These are phyloP conservation scores for Gloeopeniophorella convolvens DNA, from an alignment of 768 basidiomycete genomes.

Conservation along the genomic window DNA sequence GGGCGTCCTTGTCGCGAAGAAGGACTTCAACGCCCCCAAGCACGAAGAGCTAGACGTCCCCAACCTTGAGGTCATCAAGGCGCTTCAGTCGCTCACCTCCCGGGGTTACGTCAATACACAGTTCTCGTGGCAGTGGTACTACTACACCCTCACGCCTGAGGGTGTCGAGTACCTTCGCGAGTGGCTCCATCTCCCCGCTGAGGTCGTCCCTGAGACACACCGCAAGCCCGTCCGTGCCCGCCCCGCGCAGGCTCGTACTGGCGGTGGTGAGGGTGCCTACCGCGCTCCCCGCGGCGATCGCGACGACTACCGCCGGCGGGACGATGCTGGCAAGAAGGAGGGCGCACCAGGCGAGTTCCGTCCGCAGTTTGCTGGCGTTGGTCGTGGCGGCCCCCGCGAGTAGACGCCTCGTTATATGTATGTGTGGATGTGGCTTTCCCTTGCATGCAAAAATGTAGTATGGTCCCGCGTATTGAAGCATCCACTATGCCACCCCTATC, in stretches of 20 bases:
- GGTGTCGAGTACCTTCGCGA: constrained; percentile 97
- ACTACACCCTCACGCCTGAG: constrained; percentile 95
- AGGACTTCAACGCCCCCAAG: constrained; percentile 96
- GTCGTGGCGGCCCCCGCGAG: constrained; percentile 79
- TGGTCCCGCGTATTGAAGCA: not conserved
- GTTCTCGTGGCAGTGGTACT: constrained; percentile 99
- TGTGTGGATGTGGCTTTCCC: not conserved
- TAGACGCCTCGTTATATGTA: constrained; percentile 20
- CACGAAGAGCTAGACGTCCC: constrained; percentile 79
- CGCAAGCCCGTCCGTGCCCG: constrained; percentile 91
- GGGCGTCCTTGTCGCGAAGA: constrained; percentile 98
- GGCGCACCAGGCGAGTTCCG: constrained; percentile 85
- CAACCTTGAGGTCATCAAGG: constrained; percentile 69
- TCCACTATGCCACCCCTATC: no score
- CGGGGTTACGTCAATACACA: constrained; percentile 95
- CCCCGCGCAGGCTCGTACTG: constrained; percentile 66
- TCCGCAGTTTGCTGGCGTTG: constrained; percentile 85
- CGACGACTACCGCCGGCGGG: constrained; percentile 61
- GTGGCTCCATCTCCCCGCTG: constrained; percentile 89
- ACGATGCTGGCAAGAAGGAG: constrained; percentile 70
- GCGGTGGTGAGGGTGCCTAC: constrained; percentile 75
- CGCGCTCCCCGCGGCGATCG: constrained; percentile 84
- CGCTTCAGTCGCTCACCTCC: constrained; percentile 60
- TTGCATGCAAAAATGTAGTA: not conserved
- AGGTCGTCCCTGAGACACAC: constrained; percentile 97